Evolutionary conservation across 352 stramenopile genomes (phyloP).

Genomic region (Globisporangium sylvaticum): DNA sequence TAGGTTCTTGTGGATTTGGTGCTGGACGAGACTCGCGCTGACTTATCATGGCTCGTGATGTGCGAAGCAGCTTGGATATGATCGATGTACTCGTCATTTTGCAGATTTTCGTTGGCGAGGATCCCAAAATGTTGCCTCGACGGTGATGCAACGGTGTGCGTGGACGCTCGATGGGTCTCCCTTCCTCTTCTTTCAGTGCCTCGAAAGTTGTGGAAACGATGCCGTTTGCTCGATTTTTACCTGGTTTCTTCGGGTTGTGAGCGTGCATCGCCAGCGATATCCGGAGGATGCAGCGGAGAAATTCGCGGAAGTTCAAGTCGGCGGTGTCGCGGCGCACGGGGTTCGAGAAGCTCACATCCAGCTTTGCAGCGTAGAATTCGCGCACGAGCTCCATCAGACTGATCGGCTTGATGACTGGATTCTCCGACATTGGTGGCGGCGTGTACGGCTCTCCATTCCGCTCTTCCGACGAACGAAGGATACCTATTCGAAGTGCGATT

Average conservation of each 20-base stretch:
- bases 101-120: conserved; percentile 43
- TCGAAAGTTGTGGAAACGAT: conserved; percentile 46
- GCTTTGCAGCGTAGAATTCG: conserved; percentile 69
- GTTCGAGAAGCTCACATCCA: conserved; percentile 67
- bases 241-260: conserved; percentile 18
- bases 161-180: conserved; percentile 18
- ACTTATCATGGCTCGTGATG: conserved; percentile 35
- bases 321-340: conserved; percentile 37
- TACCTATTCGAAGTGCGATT: conserved; percentile 26
- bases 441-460: conserved; percentile 54
- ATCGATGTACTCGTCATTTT: conserved; percentile 65
- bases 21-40: conserved; percentile 12
- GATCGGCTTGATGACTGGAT: conserved; percentile 40
- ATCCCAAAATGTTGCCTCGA: conserved; percentile 43
- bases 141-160: conserved; percentile 43
- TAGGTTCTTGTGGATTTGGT: neutral
- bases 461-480: conserved; percentile 40
- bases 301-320: conserved; percentile 70
- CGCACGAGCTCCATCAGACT: conserved; percentile 58
- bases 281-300: conserved; percentile 63
- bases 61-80: conserved; percentile 51
- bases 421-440: conserved; percentile 24
- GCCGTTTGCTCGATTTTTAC: conserved; percentile 22
- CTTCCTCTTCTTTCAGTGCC: conserved; percentile 47
- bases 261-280: conserved; percentile 67